Evolutionary conservation across 192 early-diverging fungal genomes (phyloP), one percentile per base, ranked within the genome.

Genomic region (Dissophora ornata): DNA sequence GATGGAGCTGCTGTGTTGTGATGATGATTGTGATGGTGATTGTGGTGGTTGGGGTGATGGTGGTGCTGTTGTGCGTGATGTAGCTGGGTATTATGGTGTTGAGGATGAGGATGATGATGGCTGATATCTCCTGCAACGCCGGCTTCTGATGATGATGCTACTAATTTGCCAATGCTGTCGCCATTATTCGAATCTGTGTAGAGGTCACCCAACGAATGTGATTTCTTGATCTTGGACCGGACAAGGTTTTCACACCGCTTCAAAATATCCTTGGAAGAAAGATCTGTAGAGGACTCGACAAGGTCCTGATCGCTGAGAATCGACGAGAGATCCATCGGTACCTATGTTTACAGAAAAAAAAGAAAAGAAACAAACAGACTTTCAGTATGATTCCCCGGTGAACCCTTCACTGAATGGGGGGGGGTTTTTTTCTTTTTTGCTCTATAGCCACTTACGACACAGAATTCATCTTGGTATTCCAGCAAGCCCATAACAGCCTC

Each of bases 401-500:
- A n/a, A n/a, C n/a, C n/a, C n/a, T n/a, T n/a, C n/a, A n/a, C n/a
- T n/a, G n/a, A n/a, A n/a, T n/a, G n/a, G n/a, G n/a, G n/a, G n/a
- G n/a, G n/a, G n/a, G n/a, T n/a, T n/a, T n/a, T n/a, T n/a, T n/a
- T n/a, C n/a, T n/a, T n/a, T n/a, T n/a, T n/a, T n/a, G n/a, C n/a
- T n/a, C n/a, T n/a, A n/a, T n/a, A n/a, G n/a, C n/a, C n/a, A 62
- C 82, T 77, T 85, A 93, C 85, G 62, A 86, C 75, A 74, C 91
- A 91, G 57, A 92, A 84, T 11, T 79, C 78, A 52, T 90, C 89
- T 49, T 90, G 87, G 42, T 87, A 83, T 63, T 85, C 85, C 66
- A 91, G 69, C 12, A 93, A 62, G 57, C 83, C 85, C 75, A 90
- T 85, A n/a, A 92, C 84, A 19, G 86, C 89, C 32, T 84, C 81